Conservation (phyloP, 257 asterid genomes). For the Petunia secreta region DNA sequence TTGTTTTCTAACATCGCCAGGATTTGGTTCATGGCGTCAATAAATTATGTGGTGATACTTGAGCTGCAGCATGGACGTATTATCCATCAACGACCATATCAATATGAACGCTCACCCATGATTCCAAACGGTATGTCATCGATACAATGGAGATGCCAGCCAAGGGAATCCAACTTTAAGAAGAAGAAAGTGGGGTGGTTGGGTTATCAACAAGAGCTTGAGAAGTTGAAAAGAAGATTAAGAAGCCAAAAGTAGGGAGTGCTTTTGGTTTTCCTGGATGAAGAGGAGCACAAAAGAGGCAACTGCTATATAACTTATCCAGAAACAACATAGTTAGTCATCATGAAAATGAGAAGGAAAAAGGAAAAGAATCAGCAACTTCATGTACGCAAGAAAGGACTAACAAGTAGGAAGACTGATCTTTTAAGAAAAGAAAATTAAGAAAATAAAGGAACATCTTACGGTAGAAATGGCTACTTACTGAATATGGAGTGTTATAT, state of each 20-base stretch:
- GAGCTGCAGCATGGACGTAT: neutral
- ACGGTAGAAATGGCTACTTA: constrained; percentile 44
- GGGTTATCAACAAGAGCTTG: neutral
- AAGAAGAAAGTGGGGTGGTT: neutral
- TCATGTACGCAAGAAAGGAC: neutral
- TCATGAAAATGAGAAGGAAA: neutral
- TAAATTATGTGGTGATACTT: neutral
- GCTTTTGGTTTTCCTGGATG: neutral
- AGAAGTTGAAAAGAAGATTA: neutral
- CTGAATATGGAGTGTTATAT: constrained; percentile 88
- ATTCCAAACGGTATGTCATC: neutral
- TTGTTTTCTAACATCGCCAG: neutral
- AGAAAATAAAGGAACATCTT: neutral
- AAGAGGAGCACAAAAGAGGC: neutral
- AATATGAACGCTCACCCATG: neutral
- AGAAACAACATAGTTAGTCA: neutral
- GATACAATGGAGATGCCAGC: neutral
- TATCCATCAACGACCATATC: neutral
- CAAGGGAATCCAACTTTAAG: neutral
- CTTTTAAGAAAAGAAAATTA: neutral
- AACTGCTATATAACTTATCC: neutral
- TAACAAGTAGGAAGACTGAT: neutral
- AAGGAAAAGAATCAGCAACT: neutral
- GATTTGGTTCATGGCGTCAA: neutral
- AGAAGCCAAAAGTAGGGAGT: neutral